These are phyloP conservation scores for Serendipita vermifera DNA, from an alignment of 768 basidiomycete genomes.

Conservation along the genomic window DNA sequence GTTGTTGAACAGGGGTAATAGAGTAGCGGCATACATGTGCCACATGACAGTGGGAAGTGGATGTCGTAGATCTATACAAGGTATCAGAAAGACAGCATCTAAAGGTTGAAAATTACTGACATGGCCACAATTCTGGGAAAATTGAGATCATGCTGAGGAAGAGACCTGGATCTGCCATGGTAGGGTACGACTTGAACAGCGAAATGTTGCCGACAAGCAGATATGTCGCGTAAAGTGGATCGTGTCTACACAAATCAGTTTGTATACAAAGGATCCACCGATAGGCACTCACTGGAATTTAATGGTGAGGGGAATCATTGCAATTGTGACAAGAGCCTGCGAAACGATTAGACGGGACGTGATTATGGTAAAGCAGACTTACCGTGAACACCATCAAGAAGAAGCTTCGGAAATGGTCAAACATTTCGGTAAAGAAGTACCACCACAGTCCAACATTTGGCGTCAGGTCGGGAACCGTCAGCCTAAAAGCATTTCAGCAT, in stretches of 20 bases:
- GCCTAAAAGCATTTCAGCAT: conserved; percentile 29
- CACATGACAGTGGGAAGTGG: conserved; percentile 74
- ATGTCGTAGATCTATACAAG: conserved; percentile 56
- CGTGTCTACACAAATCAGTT: conserved; percentile 39
- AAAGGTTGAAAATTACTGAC: conserved; percentile 39
- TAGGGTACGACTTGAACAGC: conserved; percentile 85
- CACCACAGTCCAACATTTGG: conserved; percentile 94
- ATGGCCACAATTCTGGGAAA: conserved; percentile 72
- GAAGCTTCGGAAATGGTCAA: conserved; percentile 92
- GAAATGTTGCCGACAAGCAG: conserved; percentile 63
- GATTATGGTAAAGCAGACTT: conserved; percentile 18
- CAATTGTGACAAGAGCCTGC: conserved; percentile 71
- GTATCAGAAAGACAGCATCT: conserved; percentile 2
- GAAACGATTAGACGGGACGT: not conserved
- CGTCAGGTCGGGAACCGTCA: conserved; percentile 76
- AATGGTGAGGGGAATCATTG: conserved; percentile 70
- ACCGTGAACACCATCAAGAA: conserved; percentile 93
- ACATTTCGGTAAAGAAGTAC: conserved; percentile 99
- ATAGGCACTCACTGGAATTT: conserved; percentile 58
- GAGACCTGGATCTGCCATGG: conserved; percentile 76
- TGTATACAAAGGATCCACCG: not conserved
- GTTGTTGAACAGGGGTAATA: conserved; percentile 83
- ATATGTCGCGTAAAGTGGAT: conserved; percentile 69
- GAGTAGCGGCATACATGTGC: conserved; percentile 68
- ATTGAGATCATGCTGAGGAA: conserved; percentile 69